Evolutionary conservation across 768 basidiomycete species (phyloP), one percentile per base, ranked within the genome.

Genomic region (Auriscalpium vulgare): DNA sequence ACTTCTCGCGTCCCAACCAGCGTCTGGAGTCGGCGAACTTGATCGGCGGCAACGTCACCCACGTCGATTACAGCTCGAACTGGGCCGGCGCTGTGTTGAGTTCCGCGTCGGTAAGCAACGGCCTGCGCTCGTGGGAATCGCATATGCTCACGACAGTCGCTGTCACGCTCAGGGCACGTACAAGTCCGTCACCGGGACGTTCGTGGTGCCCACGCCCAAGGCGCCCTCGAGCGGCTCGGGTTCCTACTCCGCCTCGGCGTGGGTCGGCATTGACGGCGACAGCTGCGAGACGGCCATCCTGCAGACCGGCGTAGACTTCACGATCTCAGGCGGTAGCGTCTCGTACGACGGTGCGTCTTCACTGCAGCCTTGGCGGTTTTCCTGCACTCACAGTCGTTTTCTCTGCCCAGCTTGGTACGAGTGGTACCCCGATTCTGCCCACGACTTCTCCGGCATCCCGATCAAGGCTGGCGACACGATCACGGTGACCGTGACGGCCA

Each of bases 211-310:
- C 47, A 47, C 47, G 17, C 47, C 47, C 2, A 47, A 29, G 17
- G 47, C 47, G n/a, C 47, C 47, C 21, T 47, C 47, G 14, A 8
- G 47, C 16, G 47, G 23, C 17, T 17, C 17, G 14, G 23, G 17
- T 8, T 3, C 13, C 10, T 47, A 47, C 23, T 50, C 68, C 11
- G 65, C 67, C 0, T 65, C 67, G 34, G 65, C 66, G 17, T 71
- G 68, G 68, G 67, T 71, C 46, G 68, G 69, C 9, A 67, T 70
- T 46, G 69, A 69, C 59, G 69, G 69, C 38, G 64, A 65, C 56
- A 64, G 66, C 23, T 68, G 67, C 50, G 59, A 56, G 0, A 58
- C 54, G 17, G 66, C 68, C 14, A 68, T 71, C 51, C 61, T 70
- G 44, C 70, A 70, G 54, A 69, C 70, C 10, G 69, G 70, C 9